phyloP scores from a whole-genome alignment of 352 stramenopile genomes.

The Phytophthora crassamura region DNA sequence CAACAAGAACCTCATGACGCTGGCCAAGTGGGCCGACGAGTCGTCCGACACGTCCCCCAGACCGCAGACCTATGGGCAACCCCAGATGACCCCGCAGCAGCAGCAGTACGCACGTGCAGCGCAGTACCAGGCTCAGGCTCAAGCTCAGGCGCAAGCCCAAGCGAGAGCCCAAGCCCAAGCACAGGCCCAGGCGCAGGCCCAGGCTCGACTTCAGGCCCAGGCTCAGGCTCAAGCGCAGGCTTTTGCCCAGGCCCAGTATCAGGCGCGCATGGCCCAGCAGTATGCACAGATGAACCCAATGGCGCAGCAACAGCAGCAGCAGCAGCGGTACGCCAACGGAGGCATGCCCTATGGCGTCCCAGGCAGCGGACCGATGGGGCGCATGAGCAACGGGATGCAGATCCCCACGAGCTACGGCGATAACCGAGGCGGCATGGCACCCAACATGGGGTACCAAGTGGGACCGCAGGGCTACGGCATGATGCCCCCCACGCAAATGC shows the following conservation, averaged over 20 bases:
- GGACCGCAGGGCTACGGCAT: conserved; percentile 59
- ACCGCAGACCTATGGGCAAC: conserved; percentile 40
- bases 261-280: conserved; percentile 56
- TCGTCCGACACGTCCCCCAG: conserved; percentile 71
- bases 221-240: conserved; percentile 47
- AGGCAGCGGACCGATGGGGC: conserved; percentile 28
- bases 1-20: conserved; percentile 91
- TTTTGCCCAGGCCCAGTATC: conserved; percentile 66
- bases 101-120: conserved; percentile 42
- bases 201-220: conserved; percentile 38
- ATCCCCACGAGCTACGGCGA: conserved; percentile 45
- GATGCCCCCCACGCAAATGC: conserved; percentile 44
- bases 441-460: conserved; percentile 55
- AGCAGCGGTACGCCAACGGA: conserved; percentile 51
- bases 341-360: conserved; percentile 46
- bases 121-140: conserved; percentile 35
- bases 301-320: conserved; percentile 29
- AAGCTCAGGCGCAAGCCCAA: conserved; percentile 32
- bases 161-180: conserved; percentile 30
- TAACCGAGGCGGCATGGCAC: conserved; percentile 34
- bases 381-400: conserved; percentile 44
- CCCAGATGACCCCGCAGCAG: conserved; percentile 41
- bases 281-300: conserved; percentile 13
- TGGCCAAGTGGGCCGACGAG: conserved; percentile 89
- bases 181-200: conserved; percentile 36